Base-by-base conservation (phyloP, 371 early-diverging fungal genomes). In the Apophysomyces sp. region DNA sequence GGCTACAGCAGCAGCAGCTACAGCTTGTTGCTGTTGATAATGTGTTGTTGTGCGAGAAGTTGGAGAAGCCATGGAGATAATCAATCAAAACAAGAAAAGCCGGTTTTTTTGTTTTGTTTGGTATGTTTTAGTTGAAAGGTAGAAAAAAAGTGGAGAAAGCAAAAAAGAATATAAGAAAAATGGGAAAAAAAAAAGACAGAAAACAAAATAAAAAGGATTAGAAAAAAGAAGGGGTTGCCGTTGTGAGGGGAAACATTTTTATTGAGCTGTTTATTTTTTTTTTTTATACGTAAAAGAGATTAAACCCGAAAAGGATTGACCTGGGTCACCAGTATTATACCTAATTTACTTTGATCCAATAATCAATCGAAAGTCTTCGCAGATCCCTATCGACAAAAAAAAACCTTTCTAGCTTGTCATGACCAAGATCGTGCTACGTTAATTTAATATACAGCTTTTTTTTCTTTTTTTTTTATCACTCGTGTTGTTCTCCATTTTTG, bases 221-320 rank as follows among this genome's bases (percentile, higher is more conserved):
- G 37, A 44, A 18, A 40, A 18, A 41, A n/a, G 21, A 21, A 44
- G 21, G 34, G 13, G 8, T 34, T 34, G 8, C 32, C 11, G 11
- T 9, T 5, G 6, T 21, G 49, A 21, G 21, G 21, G 21, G 24
- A 18, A 44, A n/a, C 9, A 18, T 44, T 44, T 44, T 44, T 44
- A 44, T 44, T 44, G 49, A 44, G 49, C 21, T 9, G 49, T 21
- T 44, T 44, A 34, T 34, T 44, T 44, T 44, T 44, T n/a, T n/a
- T 40, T 41, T 41, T 44, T 44, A 18, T 44, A 18, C 21, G 21
- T 44, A 44, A 44, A 44, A 44, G n/a, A 44, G 49, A 21, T 44
- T 44, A 44, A 44, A 44, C 49, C 49, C 49, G 49, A 44, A 44
- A 44, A 44, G 49, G 49, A 44, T 37, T 41, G 49, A 44, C 49